phyloP scores from a whole-genome alignment of 2,329 filamentous ascomycete species.

The Stromatinia cepivora region DNA sequence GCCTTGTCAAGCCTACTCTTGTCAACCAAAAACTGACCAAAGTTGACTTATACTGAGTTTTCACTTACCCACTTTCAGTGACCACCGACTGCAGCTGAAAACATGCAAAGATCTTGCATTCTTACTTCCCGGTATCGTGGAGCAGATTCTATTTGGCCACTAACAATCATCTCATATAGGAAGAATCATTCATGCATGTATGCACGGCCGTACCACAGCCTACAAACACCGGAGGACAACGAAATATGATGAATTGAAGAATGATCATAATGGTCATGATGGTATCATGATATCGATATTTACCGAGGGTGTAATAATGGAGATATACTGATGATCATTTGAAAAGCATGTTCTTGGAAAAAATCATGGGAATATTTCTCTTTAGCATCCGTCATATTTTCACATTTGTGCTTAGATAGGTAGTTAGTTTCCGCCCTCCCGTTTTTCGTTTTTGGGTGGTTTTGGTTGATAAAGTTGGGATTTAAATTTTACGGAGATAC shows the following conservation, averaged over 20 bases:
- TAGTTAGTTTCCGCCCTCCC: neutral
- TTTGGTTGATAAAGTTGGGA: neutral
- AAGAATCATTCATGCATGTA: constrained; percentile 6
- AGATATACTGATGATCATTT: neutral
- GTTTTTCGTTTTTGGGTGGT: neutral
- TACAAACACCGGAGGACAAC: constrained; percentile 5
- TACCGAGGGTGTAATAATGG: constrained; percentile 9
- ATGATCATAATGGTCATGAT: neutral
- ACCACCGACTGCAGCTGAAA: constrained; percentile 21
- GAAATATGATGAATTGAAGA: constrained; percentile 5
- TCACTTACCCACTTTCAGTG: constrained; percentile 22
- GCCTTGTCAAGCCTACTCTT: neutral
- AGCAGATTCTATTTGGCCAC: constrained; percentile 22
- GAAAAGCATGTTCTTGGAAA: neutral
- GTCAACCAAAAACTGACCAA: constrained; percentile 3
- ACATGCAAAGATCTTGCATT: constrained; percentile 20
- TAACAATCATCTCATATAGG: neutral
- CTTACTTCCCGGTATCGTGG: constrained; percentile 20
- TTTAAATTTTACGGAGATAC: no score
- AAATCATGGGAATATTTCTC: neutral
- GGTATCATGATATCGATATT: neutral
- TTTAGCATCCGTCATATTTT: neutral
- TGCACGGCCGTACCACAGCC: constrained; percentile 24
- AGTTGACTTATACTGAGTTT: constrained; percentile 2
- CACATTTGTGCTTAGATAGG: no score